Evolutionary conservation across 257 asterid species (phyloP).

Genomic region (Datura wrightii): DNA sequence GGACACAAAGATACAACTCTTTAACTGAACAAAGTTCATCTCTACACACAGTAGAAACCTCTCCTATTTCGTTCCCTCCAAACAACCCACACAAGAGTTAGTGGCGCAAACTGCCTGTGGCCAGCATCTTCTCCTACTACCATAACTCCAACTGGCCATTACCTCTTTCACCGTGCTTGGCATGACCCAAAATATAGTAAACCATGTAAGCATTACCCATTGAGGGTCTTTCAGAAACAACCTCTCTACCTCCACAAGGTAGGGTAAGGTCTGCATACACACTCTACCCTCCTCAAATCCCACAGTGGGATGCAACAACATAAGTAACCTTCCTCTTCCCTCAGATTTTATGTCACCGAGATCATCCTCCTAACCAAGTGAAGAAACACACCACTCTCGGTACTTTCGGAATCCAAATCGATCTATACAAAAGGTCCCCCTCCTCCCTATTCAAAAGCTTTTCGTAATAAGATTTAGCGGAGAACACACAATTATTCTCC

Average conservation of each 20-base stretch:
- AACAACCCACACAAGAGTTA: neutral
- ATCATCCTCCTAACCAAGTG: neutral
- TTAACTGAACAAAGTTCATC: too few species aligned
- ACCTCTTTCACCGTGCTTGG: neutral
- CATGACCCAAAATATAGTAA: neutral
- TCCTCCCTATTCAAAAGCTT: neutral
- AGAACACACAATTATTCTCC: too few species aligned
- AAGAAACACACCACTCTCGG: neutral
- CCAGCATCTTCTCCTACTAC: neutral
- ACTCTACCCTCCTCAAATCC: too few species aligned
- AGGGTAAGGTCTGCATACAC: too few species aligned
- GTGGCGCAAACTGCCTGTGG: neutral
- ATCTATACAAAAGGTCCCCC: neutral
- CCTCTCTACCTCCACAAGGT: too few species aligned
- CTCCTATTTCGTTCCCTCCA: neutral
- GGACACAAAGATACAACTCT: too few species aligned
- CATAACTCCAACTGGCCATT: neutral
- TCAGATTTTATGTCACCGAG: neutral
- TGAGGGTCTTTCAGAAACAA: too few species aligned
- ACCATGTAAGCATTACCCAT: neutral
- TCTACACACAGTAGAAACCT: too few species aligned
- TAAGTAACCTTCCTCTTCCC: neutral
- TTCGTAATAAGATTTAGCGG: neutral
- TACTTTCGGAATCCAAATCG: neutral
- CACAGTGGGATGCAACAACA: too few species aligned